These are phyloP conservation scores for Phytophthora pistaciae DNA, from an alignment of 352 stramenopile species.

Conservation along the genomic window DNA sequence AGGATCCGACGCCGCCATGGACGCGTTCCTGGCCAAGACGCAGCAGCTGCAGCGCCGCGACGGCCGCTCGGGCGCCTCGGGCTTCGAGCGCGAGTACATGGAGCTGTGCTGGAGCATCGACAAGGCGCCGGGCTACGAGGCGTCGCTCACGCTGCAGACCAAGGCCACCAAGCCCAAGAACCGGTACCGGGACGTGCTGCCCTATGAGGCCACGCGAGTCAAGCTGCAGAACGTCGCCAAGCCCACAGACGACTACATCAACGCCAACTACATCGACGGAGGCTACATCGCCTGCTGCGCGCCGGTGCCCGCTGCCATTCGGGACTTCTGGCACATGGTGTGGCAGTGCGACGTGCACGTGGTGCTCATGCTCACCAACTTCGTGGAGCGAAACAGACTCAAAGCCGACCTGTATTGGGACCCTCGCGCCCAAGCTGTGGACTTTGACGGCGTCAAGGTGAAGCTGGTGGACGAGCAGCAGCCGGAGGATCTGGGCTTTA, in stretches of 20 bases:
- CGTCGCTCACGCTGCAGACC: constrained; percentile 66
- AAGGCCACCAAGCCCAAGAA: constrained; percentile 80
- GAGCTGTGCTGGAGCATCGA: constrained; percentile 73
- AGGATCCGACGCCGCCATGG: constrained; percentile 6
- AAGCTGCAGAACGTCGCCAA: constrained; percentile 33
- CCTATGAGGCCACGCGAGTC: constrained; percentile 80
- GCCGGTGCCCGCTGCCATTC: constrained; percentile 66
- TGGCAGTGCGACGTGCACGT: constrained; percentile 82
- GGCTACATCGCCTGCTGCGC: constrained; percentile 84
- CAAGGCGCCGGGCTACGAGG: constrained; percentile 59
- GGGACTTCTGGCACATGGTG: constrained; percentile 88
- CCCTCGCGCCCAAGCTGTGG: constrained; percentile 41
- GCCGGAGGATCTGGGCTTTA: constrained; percentile 43
- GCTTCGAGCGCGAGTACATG: constrained; percentile 74
- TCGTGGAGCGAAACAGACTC: constrained; percentile 74
- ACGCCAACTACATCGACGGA: constrained; percentile 70
- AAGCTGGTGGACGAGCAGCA: constrained; percentile 56
- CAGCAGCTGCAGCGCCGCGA: constrained; percentile 40
- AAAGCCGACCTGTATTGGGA: constrained; percentile 88
- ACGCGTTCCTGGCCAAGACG: constrained; percentile 44
- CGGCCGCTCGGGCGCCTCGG: constrained; percentile 35
- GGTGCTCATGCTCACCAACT: constrained; percentile 91
- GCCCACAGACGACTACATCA: constrained; percentile 70
- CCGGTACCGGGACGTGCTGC: constrained; percentile 80
- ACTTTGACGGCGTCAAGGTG: constrained; percentile 65